Base-by-base conservation (phyloP, 345 rosid genomes). In the Acer negundo region DNA sequence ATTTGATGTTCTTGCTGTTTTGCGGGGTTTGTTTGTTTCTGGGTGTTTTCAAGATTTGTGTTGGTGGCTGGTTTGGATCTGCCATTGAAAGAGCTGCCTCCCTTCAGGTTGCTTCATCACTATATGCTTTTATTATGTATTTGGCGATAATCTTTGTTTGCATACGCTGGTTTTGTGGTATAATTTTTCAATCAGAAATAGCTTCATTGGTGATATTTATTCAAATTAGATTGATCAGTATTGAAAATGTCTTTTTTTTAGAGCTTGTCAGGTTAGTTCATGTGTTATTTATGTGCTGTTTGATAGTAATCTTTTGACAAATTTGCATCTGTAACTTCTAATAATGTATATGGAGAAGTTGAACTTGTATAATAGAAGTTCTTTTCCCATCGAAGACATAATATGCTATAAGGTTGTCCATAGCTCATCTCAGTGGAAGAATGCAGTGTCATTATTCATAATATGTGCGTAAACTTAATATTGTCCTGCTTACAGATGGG, bases 21-120 rank as follows among this genome's bases (percentile, higher is more conserved):
- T 96, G 97, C 77, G 97, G 93, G 77, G 82, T 84, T 12, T 96
- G 95, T 81, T 89, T 96, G 85, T 94, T 94, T 84, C 69, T 92
- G 83, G 97, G 98, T 63, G 90, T 94, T 84, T 77, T 92, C 26
- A 96, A 87, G 95, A 88, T 96, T 81, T 92, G 97, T 83, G 93
- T 92, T 28, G 84, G 84, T 80, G 98, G 98, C 10, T 92, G 96
- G 98, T 86, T 96, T 81, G 93, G 98, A 87, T 92, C 98, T 76
- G 84, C 90, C 73, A 88, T 92, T 67, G 98, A 95, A 65, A 85
- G 80, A 35, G 85, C 89, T 15, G 75, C 89, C 63, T 86, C 84
- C 8, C 51, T 80, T 75, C 90, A 85, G 97, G 97, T 90, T 61
- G 16, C 71, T 74, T 67, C 67, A 58, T 67, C 15, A 58, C 23